A percentile compares a stretch with the other conserved stretches of the same genome.
These are phyloP conservation scores for Thraustochytrium striatum DNA, from an alignment of 352 stramenopile genomes.

Conservation along the genomic window DNA sequence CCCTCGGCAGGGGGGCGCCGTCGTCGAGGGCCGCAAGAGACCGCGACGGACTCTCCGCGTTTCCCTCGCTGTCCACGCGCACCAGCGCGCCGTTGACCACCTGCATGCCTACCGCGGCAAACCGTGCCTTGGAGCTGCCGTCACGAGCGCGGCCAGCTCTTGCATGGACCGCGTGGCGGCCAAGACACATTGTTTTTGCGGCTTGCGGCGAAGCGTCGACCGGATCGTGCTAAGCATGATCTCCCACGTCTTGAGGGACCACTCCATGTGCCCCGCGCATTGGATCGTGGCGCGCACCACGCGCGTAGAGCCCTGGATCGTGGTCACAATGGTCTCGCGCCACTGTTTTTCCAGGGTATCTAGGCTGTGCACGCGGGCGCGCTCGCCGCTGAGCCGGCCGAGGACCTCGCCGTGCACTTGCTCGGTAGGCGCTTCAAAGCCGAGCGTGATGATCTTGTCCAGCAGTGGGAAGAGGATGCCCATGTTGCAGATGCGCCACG, in stretches of 20 bases:
- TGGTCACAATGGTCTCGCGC: conserved; percentile 89
- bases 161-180: conserved; percentile 69
- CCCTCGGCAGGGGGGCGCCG: neutral
- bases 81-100: conserved; percentile 75
- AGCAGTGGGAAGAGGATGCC: conserved; percentile 85
- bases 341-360: conserved; percentile 93
- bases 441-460: conserved; percentile 53
- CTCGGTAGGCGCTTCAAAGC: conserved; percentile 7
- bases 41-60: neutral
- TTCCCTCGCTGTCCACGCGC: conserved; percentile 53
- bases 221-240: conserved; percentile 44
- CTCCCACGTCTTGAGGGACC: conserved; percentile 40
- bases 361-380: conserved; percentile 83
- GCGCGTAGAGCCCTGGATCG: conserved; percentile 85
- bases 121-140: conserved; percentile 65
- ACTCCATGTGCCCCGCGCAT: neutral
- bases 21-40: neutral
- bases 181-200: conserved; percentile 71
- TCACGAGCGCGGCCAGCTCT: conserved; percentile 73
- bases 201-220: neutral
- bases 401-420: conserved; percentile 39
- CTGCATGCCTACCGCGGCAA: conserved; percentile 76
- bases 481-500: conserved; percentile 88
- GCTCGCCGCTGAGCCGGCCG: conserved; percentile 53
- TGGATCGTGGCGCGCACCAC: conserved; percentile 67